Base-by-base conservation (phyloP, 2,329 filamentous ascomycete species). In the Xylariaceae sp. region DNA sequence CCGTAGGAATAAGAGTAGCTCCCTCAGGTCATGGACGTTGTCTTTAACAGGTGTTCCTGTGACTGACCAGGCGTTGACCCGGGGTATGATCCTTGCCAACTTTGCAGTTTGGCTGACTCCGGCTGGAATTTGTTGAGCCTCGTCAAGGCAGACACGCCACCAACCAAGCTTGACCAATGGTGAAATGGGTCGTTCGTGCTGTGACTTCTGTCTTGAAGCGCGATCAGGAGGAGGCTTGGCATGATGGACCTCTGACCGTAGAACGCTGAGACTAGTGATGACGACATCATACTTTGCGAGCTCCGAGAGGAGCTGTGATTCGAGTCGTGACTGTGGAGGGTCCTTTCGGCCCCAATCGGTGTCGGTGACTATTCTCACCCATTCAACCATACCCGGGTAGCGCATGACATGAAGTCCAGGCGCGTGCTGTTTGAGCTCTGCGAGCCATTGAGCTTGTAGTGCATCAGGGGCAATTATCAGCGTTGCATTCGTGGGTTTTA, bases 71-170 rank as follows among this genome's bases (percentile, higher is more conserved):
- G 90, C 86, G 68, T 96, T 91, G 55, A 88, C 71, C 27, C 94
- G 81, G 40, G 92, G 90, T 53, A 99, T 86, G 22, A 86, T 73
- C 38, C 84, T 82, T 33, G 90, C 90, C 12, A 96, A 83, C 42
- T 78, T 81, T 1, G 94, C 91, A 27, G 92, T 89, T 58, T 89
- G 85, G 59, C 83, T 91, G 4, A 95, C 84, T 32, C 90, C 90
- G 57, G 82, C 92, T 65, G 97, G 92, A 39, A 97, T 84, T 87
- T 96, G 95, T 63, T 99, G 94, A 0, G 92, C 85, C 72, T 85
- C 90, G 51, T 87, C 85, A 1, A 87, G 75, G 47, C 83, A 84
- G 1, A 95, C 81, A 39, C 92, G 80, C 90, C 90, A 96, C 90
- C 90, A 97, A 1, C 78, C 82, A 15, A 96, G 81, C 57, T 87